These are phyloP conservation scores for Cicer pinnatifidum DNA, from an alignment of 306 rosid species.

Conservation along the genomic window DNA sequence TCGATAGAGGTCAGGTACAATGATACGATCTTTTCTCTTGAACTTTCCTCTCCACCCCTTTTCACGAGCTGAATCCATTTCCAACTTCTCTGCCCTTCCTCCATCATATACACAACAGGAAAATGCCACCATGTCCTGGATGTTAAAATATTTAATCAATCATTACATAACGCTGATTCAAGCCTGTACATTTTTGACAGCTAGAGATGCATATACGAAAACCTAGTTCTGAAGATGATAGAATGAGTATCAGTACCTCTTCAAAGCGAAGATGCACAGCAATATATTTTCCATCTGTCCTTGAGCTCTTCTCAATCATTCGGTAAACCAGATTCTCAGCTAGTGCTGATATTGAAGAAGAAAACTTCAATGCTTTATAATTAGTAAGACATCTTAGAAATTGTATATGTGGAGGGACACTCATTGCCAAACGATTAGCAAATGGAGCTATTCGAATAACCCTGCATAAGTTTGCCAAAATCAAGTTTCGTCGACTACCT, in stretches of 20 bases:
- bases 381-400: constrained; percentile 88
- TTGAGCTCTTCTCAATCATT: constrained; percentile 78
- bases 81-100: constrained; percentile 71
- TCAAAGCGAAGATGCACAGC: constrained; percentile 96
- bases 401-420: constrained; percentile 87
- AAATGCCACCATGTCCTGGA: constrained; percentile 97
- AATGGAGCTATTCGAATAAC: constrained; percentile 86
- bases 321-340: constrained; percentile 69
- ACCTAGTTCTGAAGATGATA: constrained; percentile 27
- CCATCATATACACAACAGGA: constrained; percentile 95
- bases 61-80: constrained; percentile 82
- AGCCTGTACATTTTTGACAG: neutral
- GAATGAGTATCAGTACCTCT: constrained; percentile 69
- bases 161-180: constrained; percentile 29
- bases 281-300: constrained; percentile 74
- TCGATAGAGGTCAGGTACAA: constrained; percentile 75
- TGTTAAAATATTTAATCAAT: constrained; percentile 34
- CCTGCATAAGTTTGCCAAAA: constrained; percentile 57
- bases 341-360: constrained; percentile 70
- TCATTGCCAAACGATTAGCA: constrained; percentile 95
- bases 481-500: constrained; percentile 12
- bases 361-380: constrained; percentile 85
- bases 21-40: constrained; percentile 68
- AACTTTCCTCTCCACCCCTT: constrained; percentile 90
- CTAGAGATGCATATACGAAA: neutral